Evolutionary conservation across 495 filamentous ascomycete genomes (phyloP), one percentile per base, ranked within the genome.

Genomic region (Echria macrotheca): DNA sequence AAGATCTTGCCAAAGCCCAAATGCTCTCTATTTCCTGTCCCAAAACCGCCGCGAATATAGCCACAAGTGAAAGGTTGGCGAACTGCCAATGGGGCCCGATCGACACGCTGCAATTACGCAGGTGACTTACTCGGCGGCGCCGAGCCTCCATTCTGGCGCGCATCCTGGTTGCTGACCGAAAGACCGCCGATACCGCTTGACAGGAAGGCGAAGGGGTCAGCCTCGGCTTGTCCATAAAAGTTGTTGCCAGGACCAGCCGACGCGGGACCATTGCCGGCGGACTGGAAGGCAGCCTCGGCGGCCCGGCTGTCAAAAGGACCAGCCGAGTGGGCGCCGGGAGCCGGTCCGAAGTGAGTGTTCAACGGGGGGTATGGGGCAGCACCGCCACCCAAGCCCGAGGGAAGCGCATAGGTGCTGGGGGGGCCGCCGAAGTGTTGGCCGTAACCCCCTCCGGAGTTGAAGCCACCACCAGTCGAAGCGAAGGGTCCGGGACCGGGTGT

Each of bases 271-370:
- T 86, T 89, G 59, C 85, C 82, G 25, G 88, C 91, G 15, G 86
- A 87, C 47, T 86, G 83, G 71, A 96, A 96, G 15, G 90, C 91
- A 12, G 88, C 87, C 73, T 96, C 91, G 24, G 87, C 85, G 36
- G 88, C 87, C 25, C 93, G 86, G 70, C 91, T 94, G 61, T 95
- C 91, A 58, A 98, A 97, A 1, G 90, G 86, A 26, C 87, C 85
- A 33, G 86, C 85, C 42, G 90, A 93, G 64, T 88, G 86, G 23
- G 84, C 80, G 42, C 84, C 81, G 5, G 84, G 84, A 22, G 72
- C 72, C 22, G 82, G 81, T 37, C 85, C 85, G 23, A 86, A 79
- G 58, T 85, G 85, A 25, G 85, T 85, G 63, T 89, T 87, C 66
- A 95, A 79, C 1, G 84, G 84, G 14, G 90, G 87, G 61, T 95